phyloP scores from a whole-genome alignment of 257 asterid species.

The Solanum verrucosum region DNA sequence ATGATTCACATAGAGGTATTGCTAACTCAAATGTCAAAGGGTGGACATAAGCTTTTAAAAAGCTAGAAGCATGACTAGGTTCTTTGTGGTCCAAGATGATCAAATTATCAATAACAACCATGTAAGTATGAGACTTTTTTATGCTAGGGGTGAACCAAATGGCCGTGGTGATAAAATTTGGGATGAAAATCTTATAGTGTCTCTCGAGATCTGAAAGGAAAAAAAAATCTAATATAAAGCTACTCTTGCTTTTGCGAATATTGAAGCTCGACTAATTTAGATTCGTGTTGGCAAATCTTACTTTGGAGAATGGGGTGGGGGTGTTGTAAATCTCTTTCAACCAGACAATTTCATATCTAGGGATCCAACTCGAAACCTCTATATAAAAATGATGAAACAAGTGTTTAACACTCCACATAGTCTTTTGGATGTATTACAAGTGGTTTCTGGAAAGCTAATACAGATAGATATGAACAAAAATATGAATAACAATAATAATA shows the following conservation, averaged over 20 bases:
- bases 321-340: background rate
- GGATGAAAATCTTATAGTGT: background rate
- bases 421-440: background rate
- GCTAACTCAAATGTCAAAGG: background rate
- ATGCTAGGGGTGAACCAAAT: background rate
- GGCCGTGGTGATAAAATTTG: background rate
- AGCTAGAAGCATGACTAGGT: background rate
- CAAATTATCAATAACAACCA: background rate
- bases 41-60: background rate
- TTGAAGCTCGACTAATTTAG: background rate
- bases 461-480: background rate
- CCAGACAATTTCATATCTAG: background rate
- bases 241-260: background rate
- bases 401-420: background rate
- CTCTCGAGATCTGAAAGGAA: background rate
- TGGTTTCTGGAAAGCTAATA: background rate
- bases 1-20: background rate
- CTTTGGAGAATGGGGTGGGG: background rate
- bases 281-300: background rate
- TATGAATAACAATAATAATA: background rate
- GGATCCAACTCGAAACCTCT: fast-evolving
- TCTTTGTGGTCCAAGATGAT: background rate
- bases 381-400: background rate
- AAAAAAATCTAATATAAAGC: background rate
- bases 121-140: background rate